These are phyloP conservation scores for Mycogone perniciosa DNA, from an alignment of 2,329 filamentous ascomycete genomes.

Conservation along the genomic window DNA sequence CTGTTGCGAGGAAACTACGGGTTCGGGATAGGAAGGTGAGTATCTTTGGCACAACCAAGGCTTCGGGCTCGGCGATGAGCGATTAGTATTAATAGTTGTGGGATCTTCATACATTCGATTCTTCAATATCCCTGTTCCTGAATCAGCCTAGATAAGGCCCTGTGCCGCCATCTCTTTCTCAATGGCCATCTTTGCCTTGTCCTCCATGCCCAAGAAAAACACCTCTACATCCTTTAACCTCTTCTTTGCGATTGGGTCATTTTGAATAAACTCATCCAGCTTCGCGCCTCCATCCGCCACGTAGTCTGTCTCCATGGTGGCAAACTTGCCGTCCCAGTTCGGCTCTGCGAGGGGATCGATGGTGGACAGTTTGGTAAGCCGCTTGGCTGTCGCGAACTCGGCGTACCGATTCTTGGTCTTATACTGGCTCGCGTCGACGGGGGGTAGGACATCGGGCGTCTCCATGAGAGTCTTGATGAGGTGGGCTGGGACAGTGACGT, in stretches of 20 bases:
- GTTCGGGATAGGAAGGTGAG: background rate
- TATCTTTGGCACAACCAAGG: no score
- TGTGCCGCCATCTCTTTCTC: conserved; percentile 12
- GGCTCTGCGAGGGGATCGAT: conserved; percentile 33
- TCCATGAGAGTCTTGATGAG: conserved; percentile 13
- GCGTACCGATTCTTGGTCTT: conserved; percentile 11
- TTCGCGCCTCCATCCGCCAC: conserved; percentile 34
- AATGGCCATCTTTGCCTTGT: conserved; percentile 24
- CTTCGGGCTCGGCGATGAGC: background rate
- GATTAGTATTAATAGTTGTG: background rate
- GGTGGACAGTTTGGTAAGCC: conserved; percentile 27
- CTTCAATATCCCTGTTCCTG: background rate
- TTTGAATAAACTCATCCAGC: conserved; percentile 25
- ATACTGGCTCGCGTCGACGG: background rate
- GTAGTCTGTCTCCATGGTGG: conserved; percentile 36
- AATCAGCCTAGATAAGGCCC: background rate
- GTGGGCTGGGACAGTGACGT: conserved; percentile 15
- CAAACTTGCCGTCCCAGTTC: conserved; percentile 31
- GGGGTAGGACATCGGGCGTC: conserved; percentile 11
- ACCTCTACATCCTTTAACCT: conserved; percentile 30
- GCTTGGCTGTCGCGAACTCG: conserved; percentile 21
- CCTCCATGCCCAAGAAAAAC: conserved; percentile 30
- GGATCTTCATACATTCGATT: background rate
- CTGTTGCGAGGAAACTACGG: conserved; percentile 7
- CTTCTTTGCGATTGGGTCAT: conserved; percentile 26